These are phyloP conservation scores for Sonneratia alba DNA, from an alignment of 345 rosid species.

Conservation along the genomic window DNA sequence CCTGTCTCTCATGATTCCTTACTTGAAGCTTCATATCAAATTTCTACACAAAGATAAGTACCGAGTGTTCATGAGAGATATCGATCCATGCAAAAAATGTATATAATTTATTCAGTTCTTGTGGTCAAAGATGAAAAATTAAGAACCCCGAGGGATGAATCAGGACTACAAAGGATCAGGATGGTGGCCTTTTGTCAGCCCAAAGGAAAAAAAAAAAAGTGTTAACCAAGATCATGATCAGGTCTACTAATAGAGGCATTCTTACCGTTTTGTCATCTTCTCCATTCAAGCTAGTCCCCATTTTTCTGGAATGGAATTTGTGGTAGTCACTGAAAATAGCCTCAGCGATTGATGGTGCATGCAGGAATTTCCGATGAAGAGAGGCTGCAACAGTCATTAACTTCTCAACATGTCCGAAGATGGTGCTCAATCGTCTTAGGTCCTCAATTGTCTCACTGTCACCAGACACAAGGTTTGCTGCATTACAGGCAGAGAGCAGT, in stretches of 20 bases:
- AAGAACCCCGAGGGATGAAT: neutral
- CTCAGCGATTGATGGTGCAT: constrained; percentile 60
- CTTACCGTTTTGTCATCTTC: constrained; percentile 30
- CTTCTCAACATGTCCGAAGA: constrained; percentile 77
- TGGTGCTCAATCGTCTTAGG: constrained; percentile 45
- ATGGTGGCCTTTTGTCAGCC: neutral
- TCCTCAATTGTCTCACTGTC: constrained; percentile 49
- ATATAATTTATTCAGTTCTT: neutral
- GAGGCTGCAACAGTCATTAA: constrained; percentile 68
- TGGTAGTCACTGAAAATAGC: constrained; percentile 64
- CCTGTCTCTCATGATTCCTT: constrained; percentile 43
- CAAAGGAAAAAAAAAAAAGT: neutral
- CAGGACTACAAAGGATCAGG: neutral
- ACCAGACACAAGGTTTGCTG: constrained; percentile 50
- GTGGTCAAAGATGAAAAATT: neutral
- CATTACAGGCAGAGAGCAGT: constrained; percentile 8
- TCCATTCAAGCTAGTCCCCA: constrained; percentile 44
- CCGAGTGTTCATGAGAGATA: neutral
- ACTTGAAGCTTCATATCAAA: constrained; percentile 48
- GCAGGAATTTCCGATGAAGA: constrained; percentile 73
- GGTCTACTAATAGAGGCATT: neutral
- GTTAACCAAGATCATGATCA: neutral
- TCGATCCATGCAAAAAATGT: neutral
- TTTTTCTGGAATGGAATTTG: constrained; percentile 41
- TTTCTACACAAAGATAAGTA: constrained; percentile 31